Evolutionary conservation across 106 monocot species (phyloP).

Genomic region (Dendrobium chrysotoxum): DNA sequence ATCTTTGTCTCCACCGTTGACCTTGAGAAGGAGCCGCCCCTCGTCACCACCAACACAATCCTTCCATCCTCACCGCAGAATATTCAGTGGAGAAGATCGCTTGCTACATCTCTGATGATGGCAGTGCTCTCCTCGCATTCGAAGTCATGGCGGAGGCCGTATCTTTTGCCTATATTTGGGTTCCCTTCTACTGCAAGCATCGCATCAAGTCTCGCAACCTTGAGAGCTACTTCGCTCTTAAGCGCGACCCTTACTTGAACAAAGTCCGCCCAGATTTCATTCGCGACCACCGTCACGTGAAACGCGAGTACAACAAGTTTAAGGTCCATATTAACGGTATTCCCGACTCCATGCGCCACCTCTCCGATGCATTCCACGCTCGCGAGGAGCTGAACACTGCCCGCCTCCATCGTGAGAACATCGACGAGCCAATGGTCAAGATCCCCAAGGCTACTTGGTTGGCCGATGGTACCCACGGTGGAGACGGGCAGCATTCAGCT

Average conservation of each 20-base stretch:
- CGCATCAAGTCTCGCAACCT: slow-evolving; percentile 48
- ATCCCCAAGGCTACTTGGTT: slow-evolving; percentile 58
- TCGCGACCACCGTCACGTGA: slow-evolving; percentile 37
- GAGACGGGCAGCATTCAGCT: slow-evolving; percentile 10
- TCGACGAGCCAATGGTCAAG: slow-evolving; percentile 29
- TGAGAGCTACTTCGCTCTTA: slow-evolving; percentile 47
- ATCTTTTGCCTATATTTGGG: slow-evolving; percentile 46
- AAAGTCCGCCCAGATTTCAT: slow-evolving; percentile 49
- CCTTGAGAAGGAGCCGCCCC: slow-evolving; percentile 55
- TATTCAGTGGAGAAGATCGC: slow-evolving; percentile 10
- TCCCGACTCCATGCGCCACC: slow-evolving; percentile 43
- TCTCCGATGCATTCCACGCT: slow-evolving; percentile 52
- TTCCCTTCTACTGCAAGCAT: slow-evolving; percentile 57
- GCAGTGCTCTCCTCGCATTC: slow-evolving; percentile 11
- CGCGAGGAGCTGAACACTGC: slow-evolving; percentile 29
- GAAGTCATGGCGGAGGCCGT: slow-evolving; percentile 44
- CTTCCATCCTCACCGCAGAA: slow-evolving; percentile 27
- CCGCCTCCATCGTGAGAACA: slow-evolving; percentile 26
- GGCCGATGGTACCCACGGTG: slow-evolving; percentile 39
- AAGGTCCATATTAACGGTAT: slow-evolving; percentile 54
- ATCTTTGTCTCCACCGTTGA: slow-evolving; percentile 59
- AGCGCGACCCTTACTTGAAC: slow-evolving; percentile 50
- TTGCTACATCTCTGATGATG: slow-evolving; percentile 14
- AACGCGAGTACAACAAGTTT: slow-evolving; percentile 59
- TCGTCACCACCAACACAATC: slow-evolving; percentile 58